These are phyloP conservation scores for Pythium aquatile DNA, from an alignment of 352 stramenopile genomes.

Conservation along the genomic window DNA sequence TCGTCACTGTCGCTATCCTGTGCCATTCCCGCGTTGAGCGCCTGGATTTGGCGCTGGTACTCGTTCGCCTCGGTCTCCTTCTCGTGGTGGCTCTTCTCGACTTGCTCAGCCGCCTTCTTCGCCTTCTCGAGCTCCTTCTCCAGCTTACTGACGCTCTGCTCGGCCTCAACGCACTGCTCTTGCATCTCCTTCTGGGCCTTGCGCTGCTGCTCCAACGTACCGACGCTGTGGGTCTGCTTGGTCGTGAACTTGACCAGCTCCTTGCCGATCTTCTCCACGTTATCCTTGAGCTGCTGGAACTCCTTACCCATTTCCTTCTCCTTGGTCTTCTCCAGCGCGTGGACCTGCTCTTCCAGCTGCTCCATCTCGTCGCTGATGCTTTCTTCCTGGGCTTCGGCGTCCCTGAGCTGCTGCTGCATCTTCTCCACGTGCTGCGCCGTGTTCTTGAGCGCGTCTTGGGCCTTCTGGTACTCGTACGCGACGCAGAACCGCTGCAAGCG, in stretches of 20 bases:
- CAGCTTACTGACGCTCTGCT: slow-evolving; percentile 76
- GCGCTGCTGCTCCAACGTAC: slow-evolving; percentile 65
- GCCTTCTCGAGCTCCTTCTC: slow-evolving; percentile 80
- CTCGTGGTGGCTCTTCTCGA: slow-evolving; percentile 42
- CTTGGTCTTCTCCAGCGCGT: slow-evolving; percentile 57
- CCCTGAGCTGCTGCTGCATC: slow-evolving; percentile 85
- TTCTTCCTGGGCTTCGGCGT: slow-evolving; percentile 58
- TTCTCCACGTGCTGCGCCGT: slow-evolving; percentile 87
- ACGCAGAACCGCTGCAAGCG: slow-evolving; percentile 96
- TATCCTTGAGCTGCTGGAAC: slow-evolving; percentile 79
- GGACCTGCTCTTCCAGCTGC: slow-evolving; percentile 64
- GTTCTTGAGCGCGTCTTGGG: slow-evolving; percentile 83
- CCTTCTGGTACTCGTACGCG: slow-evolving; percentile 94
- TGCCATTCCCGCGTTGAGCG: slow-evolving; percentile 84
- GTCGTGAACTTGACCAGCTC: slow-evolving; percentile 84
- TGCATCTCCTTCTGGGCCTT: slow-evolving; percentile 59
- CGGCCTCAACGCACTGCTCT: slow-evolving; percentile 74
- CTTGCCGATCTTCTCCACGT: slow-evolving; percentile 77
- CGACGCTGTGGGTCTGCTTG: slow-evolving; percentile 73
- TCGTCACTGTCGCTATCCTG: slow-evolving; percentile 72
- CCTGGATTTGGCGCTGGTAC: slow-evolving; percentile 83
- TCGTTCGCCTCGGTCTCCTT: slow-evolving; percentile 70
- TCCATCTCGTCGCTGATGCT: slow-evolving; percentile 73
- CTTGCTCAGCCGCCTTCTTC: slow-evolving; percentile 56
- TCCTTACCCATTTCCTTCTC: slow-evolving; percentile 88